A percentile compares a stretch with the other conserved stretches of the same genome.
phyloP scores from a whole-genome alignment of 2,329 filamentous ascomycete genomes.

The Penicillium sp. region DNA sequence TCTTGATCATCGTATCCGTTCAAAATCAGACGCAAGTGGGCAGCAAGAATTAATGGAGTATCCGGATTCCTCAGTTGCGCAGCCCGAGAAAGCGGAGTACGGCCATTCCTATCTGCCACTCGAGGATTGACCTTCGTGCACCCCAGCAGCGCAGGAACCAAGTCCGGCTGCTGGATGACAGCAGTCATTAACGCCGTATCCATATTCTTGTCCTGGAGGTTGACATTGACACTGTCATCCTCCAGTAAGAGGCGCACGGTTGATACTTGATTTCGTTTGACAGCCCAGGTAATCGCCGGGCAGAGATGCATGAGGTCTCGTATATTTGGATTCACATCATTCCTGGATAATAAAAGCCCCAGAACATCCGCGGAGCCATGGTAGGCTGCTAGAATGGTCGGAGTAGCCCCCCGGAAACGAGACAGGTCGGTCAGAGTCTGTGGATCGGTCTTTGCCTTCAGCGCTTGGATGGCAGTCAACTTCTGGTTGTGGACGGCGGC shows the following conservation, averaged over 20 bases:
- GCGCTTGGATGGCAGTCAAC: slow-evolving; percentile 13
- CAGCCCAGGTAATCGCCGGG: slow-evolving; percentile 24
- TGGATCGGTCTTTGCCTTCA: slow-evolving; percentile 21
- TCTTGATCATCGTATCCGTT: slow-evolving; percentile 13
- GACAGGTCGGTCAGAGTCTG: slow-evolving; percentile 13
- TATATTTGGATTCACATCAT: slow-evolving; percentile 21
- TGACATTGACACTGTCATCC: slow-evolving; percentile 22
- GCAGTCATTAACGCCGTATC: slow-evolving; percentile 23
- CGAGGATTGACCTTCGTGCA: slow-evolving; percentile 18
- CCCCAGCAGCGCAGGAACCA: slow-evolving; percentile 14
- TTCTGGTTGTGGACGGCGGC: slow-evolving; percentile 17
- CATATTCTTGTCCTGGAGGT: slow-evolving; percentile 23
- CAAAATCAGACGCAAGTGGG: slow-evolving; percentile 22
- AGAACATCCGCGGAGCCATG: slow-evolving; percentile 16
- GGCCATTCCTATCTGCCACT: slow-evolving; percentile 18
- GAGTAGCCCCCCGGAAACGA: slow-evolving; percentile 18
- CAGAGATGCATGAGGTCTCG: slow-evolving; percentile 23
- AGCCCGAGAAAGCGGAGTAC: slow-evolving; percentile 19
- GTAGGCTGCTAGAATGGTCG: slow-evolving; percentile 22
- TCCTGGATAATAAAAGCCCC: slow-evolving; percentile 12
- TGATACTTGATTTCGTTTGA: slow-evolving; percentile 11
- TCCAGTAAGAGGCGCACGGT: slow-evolving; percentile 19
- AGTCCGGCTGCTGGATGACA: slow-evolving; percentile 9
- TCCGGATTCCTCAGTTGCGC: slow-evolving; percentile 7
- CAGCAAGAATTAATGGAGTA: slow-evolving; percentile 18